Base-by-base conservation (phyloP, 371 early-diverging fungal species). In the Mycotypha africana region DNA sequence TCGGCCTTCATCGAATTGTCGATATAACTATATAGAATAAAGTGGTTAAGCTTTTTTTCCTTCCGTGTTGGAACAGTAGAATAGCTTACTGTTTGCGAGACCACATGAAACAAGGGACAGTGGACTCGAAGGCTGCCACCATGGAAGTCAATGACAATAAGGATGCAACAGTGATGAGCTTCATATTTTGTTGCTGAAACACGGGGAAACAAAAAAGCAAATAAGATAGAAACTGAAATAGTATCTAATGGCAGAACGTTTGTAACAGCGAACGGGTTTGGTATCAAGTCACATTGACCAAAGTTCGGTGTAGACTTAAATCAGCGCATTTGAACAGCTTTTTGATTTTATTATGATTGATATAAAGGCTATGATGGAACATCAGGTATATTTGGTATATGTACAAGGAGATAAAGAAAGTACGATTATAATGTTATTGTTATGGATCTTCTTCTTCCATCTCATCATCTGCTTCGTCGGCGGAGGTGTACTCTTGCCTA, bases 401-500 rank as follows among this genome's bases (percentile, higher is more conserved):
- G n/a, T n/a, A n/a, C n/a, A n/a, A n/a, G n/a, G n/a, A n/a, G n/a
- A n/a, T n/a, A n/a, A n/a, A n/a, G n/a, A n/a, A n/a, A n/a, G n/a
- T n/a, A n/a, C n/a, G n/a, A n/a, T n/a, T 4, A 3, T 41, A 19
- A 11, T 4, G 20, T 38, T 41, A 30, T 48, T 26, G 25, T 42
- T 41, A 39, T 10, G 25, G 25, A 4, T 59, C 50, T 30, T 64
- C 60, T 21, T 53, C 53, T 11, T 62, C 67, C 60, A 66, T 53
- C 44, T 66, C 67, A 35, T 66, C 67, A 31, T 59, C 67, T 6
- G 62, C 67, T 54, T 66, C 67, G 30, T 66, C 62, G 20, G 62
- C 67, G 10, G 67, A 66, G 16, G 56, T 56, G 50, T 53, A 66
- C 10, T 45, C 22, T 32, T 45, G 21, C 14, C 54, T 43, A 17